These are phyloP conservation scores for Candida palmyrensis DNA, from an alignment of 805 yeast genomes.

Conservation along the genomic window DNA sequence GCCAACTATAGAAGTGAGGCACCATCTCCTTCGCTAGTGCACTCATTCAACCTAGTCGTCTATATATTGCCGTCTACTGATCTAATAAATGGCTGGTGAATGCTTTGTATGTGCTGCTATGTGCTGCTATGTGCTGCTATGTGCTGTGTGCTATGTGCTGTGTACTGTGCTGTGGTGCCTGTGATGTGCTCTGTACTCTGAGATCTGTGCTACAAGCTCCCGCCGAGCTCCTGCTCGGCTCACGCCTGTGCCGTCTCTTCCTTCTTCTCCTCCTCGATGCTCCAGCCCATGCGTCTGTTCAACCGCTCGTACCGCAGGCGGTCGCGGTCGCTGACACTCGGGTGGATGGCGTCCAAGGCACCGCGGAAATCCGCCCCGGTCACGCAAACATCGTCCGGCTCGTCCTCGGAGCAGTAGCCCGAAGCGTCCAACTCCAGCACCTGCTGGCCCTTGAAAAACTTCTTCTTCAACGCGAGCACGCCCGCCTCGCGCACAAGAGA, in stretches of 20 bases:
- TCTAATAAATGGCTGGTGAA: no score
- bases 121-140: no score
- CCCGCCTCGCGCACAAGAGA: slow-evolving; percentile 94
- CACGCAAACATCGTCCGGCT: slow-evolving; percentile 43
- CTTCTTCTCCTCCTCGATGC: slow-evolving; percentile 15
- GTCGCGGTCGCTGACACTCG: slow-evolving; percentile 87
- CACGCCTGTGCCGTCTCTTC: slow-evolving; percentile 5
- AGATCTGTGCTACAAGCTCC: no score
- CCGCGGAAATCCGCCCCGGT: slow-evolving; percentile 58
- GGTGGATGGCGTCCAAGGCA: slow-evolving; percentile 75
- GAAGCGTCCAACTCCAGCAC: slow-evolving; percentile 35
- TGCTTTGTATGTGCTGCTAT: no score
- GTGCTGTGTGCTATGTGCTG: no score
- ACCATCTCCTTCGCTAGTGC: no score
- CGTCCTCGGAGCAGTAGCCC: slow-evolving; percentile 29
- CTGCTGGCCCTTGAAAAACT: slow-evolving; percentile 47
- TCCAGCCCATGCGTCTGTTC: slow-evolving; percentile 75
- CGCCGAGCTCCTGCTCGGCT: no score
- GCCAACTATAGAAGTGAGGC: no score
- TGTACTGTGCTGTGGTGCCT: no score
- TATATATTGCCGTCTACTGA: no score
- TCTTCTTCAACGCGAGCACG: slow-evolving; percentile 74
- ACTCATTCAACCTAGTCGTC: no score
- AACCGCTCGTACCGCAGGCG: slow-evolving; percentile 70
- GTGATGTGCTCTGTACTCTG: no score